Evolutionary conservation across 2,329 filamentous ascomycete genomes (phyloP), one percentile per base, ranked within the genome.

Genomic region (Pseudogymnoascus sp.): DNA sequence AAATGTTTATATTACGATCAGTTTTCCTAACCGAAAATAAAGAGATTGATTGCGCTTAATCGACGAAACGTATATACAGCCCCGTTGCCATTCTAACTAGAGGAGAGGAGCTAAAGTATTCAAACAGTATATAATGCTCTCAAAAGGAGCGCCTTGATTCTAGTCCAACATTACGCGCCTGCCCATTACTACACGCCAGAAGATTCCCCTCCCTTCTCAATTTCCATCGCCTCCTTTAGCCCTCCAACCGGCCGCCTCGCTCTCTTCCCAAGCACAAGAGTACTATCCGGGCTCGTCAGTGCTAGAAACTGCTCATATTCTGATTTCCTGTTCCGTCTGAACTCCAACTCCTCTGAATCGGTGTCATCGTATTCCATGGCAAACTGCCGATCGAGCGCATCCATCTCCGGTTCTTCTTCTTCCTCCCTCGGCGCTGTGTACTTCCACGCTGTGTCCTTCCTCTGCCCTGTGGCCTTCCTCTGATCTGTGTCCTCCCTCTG

Each of bases 241-340:
- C 36, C 36, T 21, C 16, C 23, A 21, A 41, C 34, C 8, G 62
- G 36, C 63, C 69, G 71, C 19, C 71, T 28, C n/a, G 63, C 61
- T n/a, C 71, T 62, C 66, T 73, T 73, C 19, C 70, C 69, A 36
- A 72, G 39, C 8, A 64, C 43, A 7, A 69, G 54, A 7, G 65
- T 65, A 60, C 64, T 68, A 4, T 66, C 66, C 14, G 71, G 70
- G n/a, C 66, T 68, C 14, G 67, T 68, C 6, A 71, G 48, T 23
- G 69, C 71, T 65, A 73, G 7, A n/a, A n/a, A n/a, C n/a, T 64
- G 68, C 21, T 73, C 72, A 64, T 73, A 73, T 63, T 73, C 71
- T 16, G 66, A n/a, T n/a, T n/a, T n/a, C n/a, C n/a, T n/a, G n/a
- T n/a, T n/a, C n/a, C n/a, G n/a, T n/a, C n/a, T n/a, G n/a, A n/a